Percentiles rank a stretch among this genome's conserved stretches.
These are phyloP conservation scores for Lepidium sativum DNA, from an alignment of 345 rosid species.

Conservation along the genomic window DNA sequence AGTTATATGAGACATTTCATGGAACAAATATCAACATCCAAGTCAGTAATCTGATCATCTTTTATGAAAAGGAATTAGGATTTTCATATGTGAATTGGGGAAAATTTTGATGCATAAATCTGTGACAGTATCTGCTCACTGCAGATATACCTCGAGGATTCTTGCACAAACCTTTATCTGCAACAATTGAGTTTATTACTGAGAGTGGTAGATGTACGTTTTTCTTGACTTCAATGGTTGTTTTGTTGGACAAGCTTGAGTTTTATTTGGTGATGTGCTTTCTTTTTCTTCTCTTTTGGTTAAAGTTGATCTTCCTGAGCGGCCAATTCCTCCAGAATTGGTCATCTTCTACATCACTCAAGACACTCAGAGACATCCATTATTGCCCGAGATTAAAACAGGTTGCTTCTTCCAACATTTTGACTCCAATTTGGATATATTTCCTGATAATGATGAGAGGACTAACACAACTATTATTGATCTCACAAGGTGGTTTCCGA, in stretches of 20 bases:
- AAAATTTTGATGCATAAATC: constrained; percentile 25
- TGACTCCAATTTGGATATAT: not conserved
- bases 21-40: constrained; percentile 77
- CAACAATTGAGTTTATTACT: constrained; percentile 62
- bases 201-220: constrained; percentile 63
- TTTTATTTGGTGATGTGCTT: constrained; percentile 9
- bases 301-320: constrained; percentile 59
- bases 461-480: constrained; percentile 1
- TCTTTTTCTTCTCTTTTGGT: not conserved
- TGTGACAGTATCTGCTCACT: constrained; percentile 70
- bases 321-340: constrained; percentile 67
- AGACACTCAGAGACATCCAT: constrained; percentile 81
- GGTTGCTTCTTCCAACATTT: constrained; percentile 29
- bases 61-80: not conserved
- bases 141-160: constrained; percentile 73
- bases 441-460: not conserved
- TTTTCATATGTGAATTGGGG: not conserved
- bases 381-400: constrained; percentile 75
- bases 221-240: not conserved
- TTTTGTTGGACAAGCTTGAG: not conserved
- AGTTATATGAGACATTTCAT: constrained; percentile 82
- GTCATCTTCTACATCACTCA: constrained; percentile 83
- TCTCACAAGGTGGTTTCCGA: constrained; percentile 66
- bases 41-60: constrained; percentile 36
- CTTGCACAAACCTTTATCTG: constrained; percentile 62